Percentiles rank a stretch among this genome's conserved stretches.
These are phyloP conservation scores for Croton setiger DNA, from an alignment of 441 rosid genomes.

Conservation along the genomic window DNA sequence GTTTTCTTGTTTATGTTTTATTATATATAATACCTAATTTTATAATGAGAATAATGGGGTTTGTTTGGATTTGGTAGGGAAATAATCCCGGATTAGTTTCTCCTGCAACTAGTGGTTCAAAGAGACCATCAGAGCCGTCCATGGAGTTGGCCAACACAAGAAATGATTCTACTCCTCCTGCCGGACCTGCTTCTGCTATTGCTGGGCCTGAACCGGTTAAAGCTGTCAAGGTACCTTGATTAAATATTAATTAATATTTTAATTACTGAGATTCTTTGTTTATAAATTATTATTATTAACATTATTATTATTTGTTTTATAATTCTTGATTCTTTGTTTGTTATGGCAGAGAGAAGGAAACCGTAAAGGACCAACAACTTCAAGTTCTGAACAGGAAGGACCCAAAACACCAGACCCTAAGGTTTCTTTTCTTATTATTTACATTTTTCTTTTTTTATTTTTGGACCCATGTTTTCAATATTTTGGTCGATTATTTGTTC, in stretches of 20 bases:
- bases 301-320: too few species aligned
- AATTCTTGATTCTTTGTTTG: constrained; percentile 10
- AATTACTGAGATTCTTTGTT: constrained; percentile 34
- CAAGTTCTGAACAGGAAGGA: constrained; percentile 80
- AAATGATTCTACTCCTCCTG: constrained; percentile 32
- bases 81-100: constrained; percentile 44
- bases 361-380: constrained; percentile 64
- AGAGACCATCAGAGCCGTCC: constrained; percentile 67
- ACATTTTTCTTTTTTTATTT: neutral
- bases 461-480: neutral
- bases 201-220: constrained; percentile 48
- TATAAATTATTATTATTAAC: constrained; percentile 15
- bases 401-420: constrained; percentile 93
- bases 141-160: constrained; percentile 60
- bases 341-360: constrained; percentile 69
- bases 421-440: constrained; percentile 30
- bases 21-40: constrained; percentile 17
- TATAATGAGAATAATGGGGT: constrained; percentile 13
- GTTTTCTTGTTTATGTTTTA: neutral
- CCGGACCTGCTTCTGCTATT: constrained; percentile 20
- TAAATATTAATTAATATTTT: neutral
- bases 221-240: constrained; percentile 58
- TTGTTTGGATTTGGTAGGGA: constrained; percentile 46
- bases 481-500: constrained; percentile 6
- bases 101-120: constrained; percentile 58